Conservation (phyloP, 2,329 filamentous ascomycete genomes). For the Fusarium oxysporum region DNA sequence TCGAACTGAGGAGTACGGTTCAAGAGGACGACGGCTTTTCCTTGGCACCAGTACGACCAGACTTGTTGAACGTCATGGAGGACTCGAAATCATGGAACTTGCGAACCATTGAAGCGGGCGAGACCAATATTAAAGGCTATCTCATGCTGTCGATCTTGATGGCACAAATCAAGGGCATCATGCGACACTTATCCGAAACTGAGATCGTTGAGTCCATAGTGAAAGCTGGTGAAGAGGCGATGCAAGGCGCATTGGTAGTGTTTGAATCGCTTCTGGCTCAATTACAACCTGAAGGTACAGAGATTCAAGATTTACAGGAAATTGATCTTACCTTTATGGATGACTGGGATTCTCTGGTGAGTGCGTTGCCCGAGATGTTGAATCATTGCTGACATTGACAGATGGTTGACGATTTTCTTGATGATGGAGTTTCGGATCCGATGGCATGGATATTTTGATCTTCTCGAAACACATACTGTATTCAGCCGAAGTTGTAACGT, state of each 20-base stretch:
- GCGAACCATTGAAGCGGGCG: slow-evolving; percentile 57
- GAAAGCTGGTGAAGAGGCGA: slow-evolving; percentile 52
- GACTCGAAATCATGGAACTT: slow-evolving; percentile 56
- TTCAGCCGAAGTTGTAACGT: too few relatives aligned
- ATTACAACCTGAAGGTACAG: not conserved
- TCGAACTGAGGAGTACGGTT: slow-evolving; percentile 56
- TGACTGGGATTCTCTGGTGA: slow-evolving; percentile 46
- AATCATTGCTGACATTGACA: not conserved
- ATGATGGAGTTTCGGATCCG: not conserved
- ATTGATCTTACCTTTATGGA: slow-evolving; percentile 21
- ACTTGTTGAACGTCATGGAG: slow-evolving; percentile 56
- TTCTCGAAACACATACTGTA: rapidly evolving
- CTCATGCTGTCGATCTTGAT: slow-evolving; percentile 50
- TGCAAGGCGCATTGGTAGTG: slow-evolving; percentile 48
- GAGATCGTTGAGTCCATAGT: slow-evolving; percentile 52
- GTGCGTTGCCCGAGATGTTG: rapidly evolving
- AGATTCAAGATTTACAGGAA: not conserved
- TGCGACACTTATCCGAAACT: slow-evolving; percentile 49
- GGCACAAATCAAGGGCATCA: slow-evolving; percentile 57
- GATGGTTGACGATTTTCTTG: slow-evolving; percentile 23
- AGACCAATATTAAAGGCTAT: slow-evolving; percentile 67
- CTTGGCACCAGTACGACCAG: slow-evolving; percentile 50
- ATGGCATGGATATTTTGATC: slow-evolving; percentile 24
- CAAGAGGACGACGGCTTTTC: slow-evolving; percentile 56
- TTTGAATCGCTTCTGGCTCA: slow-evolving; percentile 49